Evolutionary conservation across 108 stramenopile genomes (phyloP).

Genomic region (Nitzschia sp.): DNA sequence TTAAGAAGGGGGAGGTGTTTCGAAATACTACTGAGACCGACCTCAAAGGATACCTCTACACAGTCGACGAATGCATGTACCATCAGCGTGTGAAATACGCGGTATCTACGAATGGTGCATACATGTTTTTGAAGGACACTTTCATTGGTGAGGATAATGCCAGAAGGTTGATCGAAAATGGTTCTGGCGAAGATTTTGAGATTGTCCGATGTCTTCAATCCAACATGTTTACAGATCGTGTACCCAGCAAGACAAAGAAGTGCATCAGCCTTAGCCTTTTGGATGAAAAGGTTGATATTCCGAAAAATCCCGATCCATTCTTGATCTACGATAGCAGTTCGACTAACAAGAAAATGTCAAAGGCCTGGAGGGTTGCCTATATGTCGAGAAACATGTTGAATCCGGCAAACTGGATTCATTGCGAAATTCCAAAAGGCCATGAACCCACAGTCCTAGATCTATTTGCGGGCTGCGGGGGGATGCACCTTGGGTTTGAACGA

Average conservation of each 20-base stretch:
- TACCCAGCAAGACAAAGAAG: no score
- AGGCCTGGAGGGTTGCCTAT: neutral
- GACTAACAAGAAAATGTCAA: neutral
- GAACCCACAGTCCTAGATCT: slow-evolving; percentile 27
- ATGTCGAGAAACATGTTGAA: neutral
- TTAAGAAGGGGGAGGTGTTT: neutral
- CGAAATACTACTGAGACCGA: neutral
- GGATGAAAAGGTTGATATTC: neutral
- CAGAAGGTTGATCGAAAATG: neutral
- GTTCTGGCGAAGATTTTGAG: neutral
- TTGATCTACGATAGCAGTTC: neutral
- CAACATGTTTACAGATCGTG: neutral
- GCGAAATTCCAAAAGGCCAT: neutral
- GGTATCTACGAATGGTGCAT: neutral
- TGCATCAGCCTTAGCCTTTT: neutral
- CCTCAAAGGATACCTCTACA: neutral
- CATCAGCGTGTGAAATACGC: neutral
- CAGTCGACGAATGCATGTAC: neutral
- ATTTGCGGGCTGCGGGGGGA: slow-evolving; percentile 57
- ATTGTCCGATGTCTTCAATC: neutral
- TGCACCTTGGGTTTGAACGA: slow-evolving; percentile 33
- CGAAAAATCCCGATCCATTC: neutral
- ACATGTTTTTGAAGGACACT: neutral
- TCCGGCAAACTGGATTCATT: neutral
- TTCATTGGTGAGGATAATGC: neutral